Percentiles rank a stretch among this genome's conserved stretches.
phyloP scores from a whole-genome alignment of 176 grass and related monocot genomes.

The Oryza australiensis region DNA sequence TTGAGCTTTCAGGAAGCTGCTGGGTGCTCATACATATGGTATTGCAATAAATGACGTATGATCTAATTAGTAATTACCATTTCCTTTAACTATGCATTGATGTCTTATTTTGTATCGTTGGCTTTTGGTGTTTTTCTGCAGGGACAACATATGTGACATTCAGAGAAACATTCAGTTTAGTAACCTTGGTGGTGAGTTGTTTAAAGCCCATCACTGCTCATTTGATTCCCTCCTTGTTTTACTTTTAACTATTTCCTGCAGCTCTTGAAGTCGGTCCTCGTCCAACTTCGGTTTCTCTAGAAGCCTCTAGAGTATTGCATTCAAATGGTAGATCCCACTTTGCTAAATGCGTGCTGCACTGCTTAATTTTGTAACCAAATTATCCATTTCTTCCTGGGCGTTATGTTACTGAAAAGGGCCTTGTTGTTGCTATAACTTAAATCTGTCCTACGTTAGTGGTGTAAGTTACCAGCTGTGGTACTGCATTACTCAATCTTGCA shows the following conservation, averaged over 20 bases:
- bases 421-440: slow-evolving; percentile 14
- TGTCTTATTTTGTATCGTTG: slow-evolving; percentile 19
- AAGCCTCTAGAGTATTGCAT: slow-evolving; percentile 73
- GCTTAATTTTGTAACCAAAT: slow-evolving; percentile 14
- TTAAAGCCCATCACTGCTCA: slow-evolving; percentile 14
- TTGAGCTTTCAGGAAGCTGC: slow-evolving; percentile 95
- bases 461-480: background rate
- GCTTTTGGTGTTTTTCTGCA: slow-evolving; percentile 40
- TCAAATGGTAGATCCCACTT: slow-evolving; percentile 62
- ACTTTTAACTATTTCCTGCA: slow-evolving; percentile 44
- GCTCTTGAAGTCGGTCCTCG: slow-evolving; percentile 79
- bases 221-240: slow-evolving; percentile 24
- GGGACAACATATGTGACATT: slow-evolving; percentile 86
- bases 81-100: slow-evolving; percentile 14
- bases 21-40: slow-evolving; percentile 98
- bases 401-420: slow-evolving; percentile 15
- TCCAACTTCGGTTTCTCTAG: slow-evolving; percentile 63
- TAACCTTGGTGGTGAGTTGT: slow-evolving; percentile 80
- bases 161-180: slow-evolving; percentile 93
- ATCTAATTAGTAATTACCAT: slow-evolving; percentile 14
- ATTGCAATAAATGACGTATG: slow-evolving; percentile 25
- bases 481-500: background rate
- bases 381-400: slow-evolving; percentile 19
- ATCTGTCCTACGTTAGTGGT: background rate
- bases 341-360: background rate